Conservation (phyloP, 176 grass and related monocot species). For the Zoysia japonica region DNA sequence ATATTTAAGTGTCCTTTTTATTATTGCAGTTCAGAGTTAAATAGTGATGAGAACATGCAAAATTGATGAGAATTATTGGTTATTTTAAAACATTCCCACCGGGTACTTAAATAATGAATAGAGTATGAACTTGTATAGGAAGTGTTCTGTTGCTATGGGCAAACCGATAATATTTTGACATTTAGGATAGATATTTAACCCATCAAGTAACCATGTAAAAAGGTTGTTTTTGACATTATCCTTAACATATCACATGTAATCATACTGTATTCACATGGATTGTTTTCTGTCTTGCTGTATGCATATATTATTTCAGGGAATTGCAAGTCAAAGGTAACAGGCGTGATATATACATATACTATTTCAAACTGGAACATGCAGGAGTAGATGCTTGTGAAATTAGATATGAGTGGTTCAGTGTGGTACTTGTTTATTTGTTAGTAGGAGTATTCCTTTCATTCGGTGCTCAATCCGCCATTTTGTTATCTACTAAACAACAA, state of each 20-base stretch:
- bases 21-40: background rate
- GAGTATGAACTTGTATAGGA: constrained; percentile 6
- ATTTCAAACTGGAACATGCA: constrained; percentile 40
- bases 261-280: constrained; percentile 6
- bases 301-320: constrained; percentile 49
- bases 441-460: background rate
- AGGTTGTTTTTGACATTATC: constrained; percentile 21
- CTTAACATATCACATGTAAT: background rate
- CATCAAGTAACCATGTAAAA: background rate
- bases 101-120: background rate
- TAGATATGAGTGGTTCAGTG: background rate
- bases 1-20: constrained; percentile 4
- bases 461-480: constrained; percentile 7
- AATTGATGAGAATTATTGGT: background rate
- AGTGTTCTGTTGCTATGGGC: background rate
- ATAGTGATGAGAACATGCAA: background rate
- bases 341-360: constrained; percentile 33
- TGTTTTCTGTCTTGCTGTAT: constrained; percentile 23
- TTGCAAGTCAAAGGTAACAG: constrained; percentile 5
- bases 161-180: background rate
- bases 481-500: background rate
- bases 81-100: background rate
- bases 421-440: constrained; percentile 29
- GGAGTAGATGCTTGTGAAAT: constrained; percentile 17
- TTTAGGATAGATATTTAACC: background rate